Evolutionary conservation across 1,284 basidiomycete genomes (phyloP), one percentile per base, ranked within the genome.

Genomic region (Cryptococcus floricola): DNA sequence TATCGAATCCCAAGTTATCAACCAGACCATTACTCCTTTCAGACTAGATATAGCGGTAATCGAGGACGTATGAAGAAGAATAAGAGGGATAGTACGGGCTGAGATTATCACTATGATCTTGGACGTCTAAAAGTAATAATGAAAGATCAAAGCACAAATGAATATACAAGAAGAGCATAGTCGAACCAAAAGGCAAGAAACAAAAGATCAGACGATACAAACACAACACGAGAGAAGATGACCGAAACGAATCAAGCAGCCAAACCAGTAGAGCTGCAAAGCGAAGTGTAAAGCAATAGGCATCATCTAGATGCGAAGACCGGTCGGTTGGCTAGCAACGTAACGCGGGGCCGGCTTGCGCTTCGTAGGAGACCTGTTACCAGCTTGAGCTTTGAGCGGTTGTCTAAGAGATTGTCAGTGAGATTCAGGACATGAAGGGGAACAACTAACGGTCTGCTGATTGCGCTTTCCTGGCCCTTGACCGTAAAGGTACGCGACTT

Each of bases 261-360:
- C 43, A 45, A 23, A 37, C 25, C 41, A 47, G 12, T 18, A 47
- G 38, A 27, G 41, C 45, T n/a, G 19, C 23, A 28, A 37, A 38
- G 12, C 43, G 45, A 41, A 48, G 31, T 25, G 14, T 46, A 23
- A 3, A 38, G 19, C 39, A 28, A 38, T 25, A 37, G 19, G n/a
- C 16, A 27, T n/a, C 25, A n/a, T 18, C 53, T 46, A 60, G 16
- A 55, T 38, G 16, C 59, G 47, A 25, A 60, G 48, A n/a, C 52
- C 45, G 39, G 45, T 43, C 34, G 59, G 59, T 46, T 57, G 56
- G 50, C 59, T 60, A 37, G 48, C 59, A 12, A 43, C 59, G n/a
- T 60, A 53, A n/a, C 59, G 53, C 42, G 56, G 50, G n/a, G 25
- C 52, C 12, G 52, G 27, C 34, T 48, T 50, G 31, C 48, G 48